These are phyloP conservation scores for Ophidiomyces ophidiicola DNA, from an alignment of 2,329 filamentous ascomycete genomes.

Conservation along the genomic window DNA sequence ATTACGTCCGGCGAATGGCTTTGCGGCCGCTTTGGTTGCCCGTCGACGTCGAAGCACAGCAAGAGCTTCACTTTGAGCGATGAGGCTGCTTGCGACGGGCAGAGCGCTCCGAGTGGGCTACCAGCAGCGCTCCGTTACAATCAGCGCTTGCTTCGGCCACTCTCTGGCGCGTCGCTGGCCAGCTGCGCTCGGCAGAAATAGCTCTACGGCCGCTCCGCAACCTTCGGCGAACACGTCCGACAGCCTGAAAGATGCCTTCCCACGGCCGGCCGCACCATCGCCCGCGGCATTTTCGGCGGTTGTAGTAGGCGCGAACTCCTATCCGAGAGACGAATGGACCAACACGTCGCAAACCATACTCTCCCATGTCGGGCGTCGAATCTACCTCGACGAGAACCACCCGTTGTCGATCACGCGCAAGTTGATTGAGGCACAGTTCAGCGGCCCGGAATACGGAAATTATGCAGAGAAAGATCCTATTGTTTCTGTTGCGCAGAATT, in stretches of 20 bases:
- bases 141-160: background rate
- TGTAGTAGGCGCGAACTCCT: conserved; percentile 43
- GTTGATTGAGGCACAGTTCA: conserved; percentile 84
- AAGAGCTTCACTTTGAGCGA: conserved; percentile 15
- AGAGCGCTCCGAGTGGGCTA: conserved; percentile 29
- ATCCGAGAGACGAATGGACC: conserved; percentile 66
- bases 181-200: conserved; percentile 16
- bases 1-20: no score
- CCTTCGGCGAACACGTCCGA: conserved; percentile 3
- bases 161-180: background rate
- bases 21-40: no score
- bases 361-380: conserved; percentile 56
- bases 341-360: conserved; percentile 70
- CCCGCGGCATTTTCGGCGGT: conserved; percentile 38
- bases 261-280: conserved; percentile 16
- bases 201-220: conserved; percentile 22
- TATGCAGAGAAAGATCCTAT: conserved; percentile 72
- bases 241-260: conserved; percentile 8
- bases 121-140: conserved; percentile 25
- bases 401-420: conserved; percentile 81
- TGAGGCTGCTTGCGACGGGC: conserved; percentile 31
- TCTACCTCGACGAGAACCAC: conserved; percentile 88
- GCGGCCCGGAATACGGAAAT: conserved; percentile 56
- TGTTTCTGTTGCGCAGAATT: conserved; percentile 76
- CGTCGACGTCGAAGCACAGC: no score